Base-by-base conservation (phyloP, 345 rosid species). In the Draba incana region DNA sequence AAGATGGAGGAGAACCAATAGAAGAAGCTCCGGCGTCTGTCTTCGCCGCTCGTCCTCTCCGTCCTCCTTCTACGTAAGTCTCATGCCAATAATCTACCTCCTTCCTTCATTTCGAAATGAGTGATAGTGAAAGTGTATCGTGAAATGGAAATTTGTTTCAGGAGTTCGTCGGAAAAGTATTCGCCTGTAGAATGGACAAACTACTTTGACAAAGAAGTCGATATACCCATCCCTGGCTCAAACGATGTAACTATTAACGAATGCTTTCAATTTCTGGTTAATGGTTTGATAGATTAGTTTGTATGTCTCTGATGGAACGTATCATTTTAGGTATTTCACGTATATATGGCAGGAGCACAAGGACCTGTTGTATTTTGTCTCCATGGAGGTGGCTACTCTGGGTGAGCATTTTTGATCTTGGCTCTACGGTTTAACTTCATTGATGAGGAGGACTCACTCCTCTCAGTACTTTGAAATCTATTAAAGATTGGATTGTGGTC, bases 341-440 rank as follows among this genome's bases (percentile, higher is more conserved):
- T 94, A 15, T 94, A 89, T 78, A 68, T 77, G 82, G 95, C 95
- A 67, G 99, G 99, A 77, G 83, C 74, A 7, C 88, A 89, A 68
- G 97, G 99, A 51, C 95, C 99, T 3, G 88, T 94, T 25, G 90
- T 91, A 24, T 85, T 91, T 79, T 91, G 92, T 82, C 84, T 94
- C 13, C 98, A 91, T 61, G 99, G 98, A 14, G 99, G 96, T 73
- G 99, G 98, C 49, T 88, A 81, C 81, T 82, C 90, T 61, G 99
- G 99, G 98, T 94, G 75, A 68, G 83, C 11, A n/a, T n/a, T 35
- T 53, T 45, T 52, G 1, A 44, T 48, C 5, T 58, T 69, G 44
- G 49, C 64, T 57, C 37, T 62, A 5, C 2, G 8, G 4, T 65
- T 20, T 20, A 20, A 20, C 20, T 20, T 20, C 20, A 20, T 1